These are phyloP conservation scores for Xanthoconium separans DNA, from an alignment of 1,284 basidiomycete species.

Conservation along the genomic window DNA sequence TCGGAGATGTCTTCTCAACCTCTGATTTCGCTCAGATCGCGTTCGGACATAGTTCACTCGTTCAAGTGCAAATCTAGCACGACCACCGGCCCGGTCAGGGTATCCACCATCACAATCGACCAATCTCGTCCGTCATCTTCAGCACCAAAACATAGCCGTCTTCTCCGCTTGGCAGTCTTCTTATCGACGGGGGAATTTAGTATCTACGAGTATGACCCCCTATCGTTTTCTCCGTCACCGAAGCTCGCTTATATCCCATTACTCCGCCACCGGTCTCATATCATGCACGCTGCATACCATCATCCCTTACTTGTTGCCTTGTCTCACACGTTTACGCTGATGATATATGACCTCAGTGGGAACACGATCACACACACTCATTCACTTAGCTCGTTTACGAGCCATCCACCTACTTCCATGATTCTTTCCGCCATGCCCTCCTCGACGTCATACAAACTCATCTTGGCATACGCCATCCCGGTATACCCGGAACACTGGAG, in stretches of 20 bases:
- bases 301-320: constrained; percentile 74
- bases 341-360: constrained; percentile 62
- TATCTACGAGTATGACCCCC: constrained; percentile 52
- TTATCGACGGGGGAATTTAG: constrained; percentile 67
- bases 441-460: constrained; percentile 61
- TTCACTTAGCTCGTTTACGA: constrained; percentile 70
- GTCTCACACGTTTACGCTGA: constrained; percentile 62
- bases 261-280: constrained; percentile 40
- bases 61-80: constrained; percentile 31
- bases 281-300: constrained; percentile 69
- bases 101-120: constrained; percentile 66
- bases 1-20: constrained; percentile 30
- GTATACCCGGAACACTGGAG: constrained; percentile 81
- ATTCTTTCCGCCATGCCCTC: constrained; percentile 59
- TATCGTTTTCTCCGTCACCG: constrained; percentile 39
- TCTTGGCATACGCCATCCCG: constrained; percentile 71
- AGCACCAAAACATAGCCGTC: constrained; percentile 23
- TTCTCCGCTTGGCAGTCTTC: constrained; percentile 55
- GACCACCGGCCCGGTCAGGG: constrained; percentile 31
- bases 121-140: constrained; percentile 56
- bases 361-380: constrained; percentile 53
- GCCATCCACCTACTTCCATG: constrained; percentile 69
- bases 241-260: constrained; percentile 51
- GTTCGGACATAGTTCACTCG: constrained; percentile 12
- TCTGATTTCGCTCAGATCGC: constrained; percentile 26